Base-by-base conservation (phyloP, 305 asterid species). In the Fraxinus xanthoxyloides region DNA sequence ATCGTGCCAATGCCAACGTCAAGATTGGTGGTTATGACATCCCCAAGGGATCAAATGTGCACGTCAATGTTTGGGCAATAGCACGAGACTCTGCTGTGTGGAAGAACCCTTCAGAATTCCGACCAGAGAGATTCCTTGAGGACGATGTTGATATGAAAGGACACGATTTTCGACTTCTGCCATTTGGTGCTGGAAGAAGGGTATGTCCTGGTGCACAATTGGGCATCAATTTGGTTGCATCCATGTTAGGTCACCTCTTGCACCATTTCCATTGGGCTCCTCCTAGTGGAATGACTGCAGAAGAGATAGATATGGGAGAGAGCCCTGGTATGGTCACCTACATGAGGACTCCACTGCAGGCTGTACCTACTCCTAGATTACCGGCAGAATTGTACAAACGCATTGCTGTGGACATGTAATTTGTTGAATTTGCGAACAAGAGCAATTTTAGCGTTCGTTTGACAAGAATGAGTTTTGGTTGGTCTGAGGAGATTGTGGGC, bases 31-130 rank as follows among this genome's bases (percentile, higher is more conserved):
- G 94, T 26, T 91, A 89, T 70, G 94, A 91, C 88, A 84, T 91
- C 59, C 95, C 95, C 19, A 91, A 88, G 89, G 95, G 95, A 43
- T 85, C 93, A 17, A 91, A 90, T 19, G 82, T 91, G 48, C 95
- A 91, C 43, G 95, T 91, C 54, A 91, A 91, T 28, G 95, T 91
- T 13, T 91, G 95, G 95, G 95, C 95, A 7, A 88, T 91, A n/a
- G 95, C 92, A 5, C 90, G 95, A 9, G 95, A 91, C 79, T 92
- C 95, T 2, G 46, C 79, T 3, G 90, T 91, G 12, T 91, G 95
- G 94, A 86, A 82, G 79, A 85, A 84, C 61, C 88, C 93, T 8
- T 84, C 54, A 0, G 94, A 90, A 51, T 91, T 91, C 40, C 86
- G 92, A 70, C 94, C 94, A 0, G 94, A 91, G 69, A 89, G 94